Evolutionary conservation across 768 basidiomycete species (phyloP).

Genomic region (Boletus rubroflammeus): DNA sequence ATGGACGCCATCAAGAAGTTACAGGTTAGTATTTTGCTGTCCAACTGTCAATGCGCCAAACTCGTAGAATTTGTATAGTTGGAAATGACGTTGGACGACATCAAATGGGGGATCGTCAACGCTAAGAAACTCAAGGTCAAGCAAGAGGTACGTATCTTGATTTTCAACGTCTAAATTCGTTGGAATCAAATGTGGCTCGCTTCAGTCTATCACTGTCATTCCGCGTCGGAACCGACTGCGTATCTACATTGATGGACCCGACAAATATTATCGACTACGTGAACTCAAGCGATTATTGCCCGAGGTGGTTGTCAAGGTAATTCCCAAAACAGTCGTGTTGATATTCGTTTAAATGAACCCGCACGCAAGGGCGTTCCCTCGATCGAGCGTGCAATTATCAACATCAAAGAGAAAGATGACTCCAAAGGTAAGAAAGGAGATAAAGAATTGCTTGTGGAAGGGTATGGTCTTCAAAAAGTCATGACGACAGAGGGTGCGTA

Average conservation of each 20-base stretch:
- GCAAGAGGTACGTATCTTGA: slow-evolving; percentile 54
- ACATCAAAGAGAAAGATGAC: slow-evolving; percentile 88
- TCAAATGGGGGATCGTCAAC: slow-evolving; percentile 86
- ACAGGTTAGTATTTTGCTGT: slow-evolving; percentile 49
- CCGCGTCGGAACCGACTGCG: slow-evolving; percentile 70
- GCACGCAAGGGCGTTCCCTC: slow-evolving; percentile 69
- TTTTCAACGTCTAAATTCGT: background rate
- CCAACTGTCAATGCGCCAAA: background rate
- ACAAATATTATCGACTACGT: slow-evolving; percentile 81
- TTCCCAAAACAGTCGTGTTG: background rate
- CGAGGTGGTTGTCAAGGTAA: slow-evolving; percentile 87
- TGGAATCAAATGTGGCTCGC: background rate
- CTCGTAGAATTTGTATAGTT: slow-evolving; percentile 46
- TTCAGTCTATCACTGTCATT: slow-evolving; percentile 73
- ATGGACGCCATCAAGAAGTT: slow-evolving; percentile 82
- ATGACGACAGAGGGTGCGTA: slow-evolving; percentile 90
- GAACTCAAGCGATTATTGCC: slow-evolving; percentile 82
- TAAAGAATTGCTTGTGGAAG: slow-evolving; percentile 93
- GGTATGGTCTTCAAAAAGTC: slow-evolving; percentile 93
- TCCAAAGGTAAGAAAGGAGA: slow-evolving; percentile 76
- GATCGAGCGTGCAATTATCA: slow-evolving; percentile 92
- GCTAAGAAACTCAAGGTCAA: slow-evolving; percentile 92
- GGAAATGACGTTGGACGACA: slow-evolving; percentile 87
- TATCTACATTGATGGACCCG: slow-evolving; percentile 72
- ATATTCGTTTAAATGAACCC: background rate